Evolutionary conservation across 371 early-diverging fungal genomes (phyloP), one percentile per base, ranked within the genome.

Genomic region (Mucor racemosus): DNA sequence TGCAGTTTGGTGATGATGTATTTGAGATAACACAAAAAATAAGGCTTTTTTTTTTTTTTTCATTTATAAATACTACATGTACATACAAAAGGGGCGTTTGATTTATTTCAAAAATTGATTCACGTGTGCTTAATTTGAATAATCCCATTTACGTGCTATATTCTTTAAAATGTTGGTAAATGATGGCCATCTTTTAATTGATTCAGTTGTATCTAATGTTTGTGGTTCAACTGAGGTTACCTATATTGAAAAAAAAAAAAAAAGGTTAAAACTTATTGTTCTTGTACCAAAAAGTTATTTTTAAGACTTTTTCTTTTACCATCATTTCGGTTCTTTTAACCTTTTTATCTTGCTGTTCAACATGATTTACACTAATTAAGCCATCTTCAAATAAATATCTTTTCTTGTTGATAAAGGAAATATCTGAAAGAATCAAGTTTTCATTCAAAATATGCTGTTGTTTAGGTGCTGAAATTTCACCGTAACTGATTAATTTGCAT

Each of bases 331-430:
- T 76, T 42, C 67, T 65, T 48, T 67, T 60, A 36, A 69, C 42
- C 58, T 44, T 62, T 35, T 69, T 66, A 36, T 74, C 69, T 64
- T 76, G 78, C n/a, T 72, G 66, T 46, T 78, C 73, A 21, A 78
- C 64, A 58, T 76, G 71, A 33, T 73, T 62, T 3, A 80, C 34
- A 11, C 65, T 64, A 11, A 80, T 58, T 44, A 78, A 53, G 46
- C 42, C 60, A 21, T 68, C 46, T 0, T 77, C 67, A 19, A 58
- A 38, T 4, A 71, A 15, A 54, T 71, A 77, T 44, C 59, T 68
- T 57, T 72, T 68, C 35, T 77, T 78, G 44, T 71, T 71, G 11
- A 64, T 46, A 53, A 76, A 78, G 4, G 74, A 64, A 15, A 78
- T 67, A 53, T 78, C 76, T 11, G 71, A 19, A 15, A 80, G 60